Conservation (phyloP, 2,329 filamentous ascomycete species). For the Triangularia verruculosa region DNA sequence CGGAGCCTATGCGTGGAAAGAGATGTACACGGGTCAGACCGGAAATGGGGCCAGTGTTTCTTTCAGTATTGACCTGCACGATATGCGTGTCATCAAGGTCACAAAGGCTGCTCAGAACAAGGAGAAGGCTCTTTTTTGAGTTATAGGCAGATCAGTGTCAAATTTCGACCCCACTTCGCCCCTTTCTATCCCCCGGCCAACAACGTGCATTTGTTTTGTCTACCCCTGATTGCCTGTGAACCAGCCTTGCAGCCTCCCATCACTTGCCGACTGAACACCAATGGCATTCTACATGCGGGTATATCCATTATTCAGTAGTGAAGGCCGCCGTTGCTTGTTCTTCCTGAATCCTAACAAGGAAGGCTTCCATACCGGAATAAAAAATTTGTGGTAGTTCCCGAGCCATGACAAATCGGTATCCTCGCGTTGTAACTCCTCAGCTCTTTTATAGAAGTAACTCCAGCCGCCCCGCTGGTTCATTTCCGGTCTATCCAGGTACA, state of each 20-base stretch:
- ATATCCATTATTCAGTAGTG: too few species aligned
- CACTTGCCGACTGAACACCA: too few species aligned
- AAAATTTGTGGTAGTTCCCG: background rate
- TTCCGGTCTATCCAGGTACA: background rate
- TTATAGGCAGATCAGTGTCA: too few species aligned
- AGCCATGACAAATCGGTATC: background rate
- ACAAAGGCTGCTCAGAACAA: background rate
- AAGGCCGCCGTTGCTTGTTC: background rate
- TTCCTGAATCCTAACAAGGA: background rate
- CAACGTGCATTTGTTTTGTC: background rate
- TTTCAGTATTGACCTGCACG: slow-evolving; percentile 26
- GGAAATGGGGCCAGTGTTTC: slow-evolving; percentile 27
- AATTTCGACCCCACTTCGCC: too few species aligned
- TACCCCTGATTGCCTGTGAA: background rate
- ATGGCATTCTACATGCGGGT: too few species aligned
- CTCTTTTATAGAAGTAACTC: background rate
- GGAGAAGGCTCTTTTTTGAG: too few species aligned
- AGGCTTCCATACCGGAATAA: background rate
- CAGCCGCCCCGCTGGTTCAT: background rate
- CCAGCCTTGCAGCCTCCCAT: too few species aligned
- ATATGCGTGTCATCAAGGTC: slow-evolving; percentile 31
- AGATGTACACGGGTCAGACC: slow-evolving; percentile 29
- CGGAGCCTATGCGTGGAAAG: slow-evolving; percentile 40
- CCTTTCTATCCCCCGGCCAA: background rate
- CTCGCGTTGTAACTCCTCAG: background rate